These are phyloP conservation scores for Backusella psychrophila DNA, from an alignment of 192 early-diverging fungal genomes.

Conservation along the genomic window DNA sequence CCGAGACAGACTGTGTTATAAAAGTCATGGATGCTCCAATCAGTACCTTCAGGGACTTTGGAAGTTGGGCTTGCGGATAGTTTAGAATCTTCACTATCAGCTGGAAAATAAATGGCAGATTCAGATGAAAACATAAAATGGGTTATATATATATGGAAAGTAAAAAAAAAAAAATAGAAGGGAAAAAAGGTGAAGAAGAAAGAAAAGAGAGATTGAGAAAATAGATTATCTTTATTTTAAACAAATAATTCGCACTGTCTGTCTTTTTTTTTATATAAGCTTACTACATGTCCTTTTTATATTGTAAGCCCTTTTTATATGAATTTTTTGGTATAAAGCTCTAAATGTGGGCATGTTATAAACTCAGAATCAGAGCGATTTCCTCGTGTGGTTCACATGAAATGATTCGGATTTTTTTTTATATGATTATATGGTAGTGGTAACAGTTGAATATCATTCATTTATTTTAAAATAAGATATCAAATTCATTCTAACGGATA, in stretches of 20 bases:
- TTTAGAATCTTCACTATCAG: background rate
- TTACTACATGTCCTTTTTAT: background rate
- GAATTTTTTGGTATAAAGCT: conserved; percentile 1
- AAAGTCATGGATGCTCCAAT: conserved; percentile 5
- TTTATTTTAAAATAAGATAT: background rate
- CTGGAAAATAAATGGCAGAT: conserved; percentile 2
- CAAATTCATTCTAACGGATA: no score
- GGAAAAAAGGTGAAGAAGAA: background rate
- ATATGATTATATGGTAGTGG: background rate
- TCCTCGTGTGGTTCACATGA: background rate
- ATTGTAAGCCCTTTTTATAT: background rate
- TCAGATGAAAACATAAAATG: background rate
- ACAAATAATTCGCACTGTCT: background rate
- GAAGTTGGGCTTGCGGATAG: background rate
- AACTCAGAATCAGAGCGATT: background rate
- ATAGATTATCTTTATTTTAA: background rate
- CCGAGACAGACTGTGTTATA: background rate
- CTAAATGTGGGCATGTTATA: background rate
- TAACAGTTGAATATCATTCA: background rate
- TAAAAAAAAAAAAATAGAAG: background rate
- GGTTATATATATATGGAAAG: background rate
- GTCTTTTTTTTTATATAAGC: background rate
- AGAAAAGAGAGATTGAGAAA: background rate
- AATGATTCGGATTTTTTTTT: background rate
- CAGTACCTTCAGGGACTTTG: conserved; percentile 3